phyloP scores from a whole-genome alignment of 768 basidiomycete genomes.

The Naganishia onofrii region DNA sequence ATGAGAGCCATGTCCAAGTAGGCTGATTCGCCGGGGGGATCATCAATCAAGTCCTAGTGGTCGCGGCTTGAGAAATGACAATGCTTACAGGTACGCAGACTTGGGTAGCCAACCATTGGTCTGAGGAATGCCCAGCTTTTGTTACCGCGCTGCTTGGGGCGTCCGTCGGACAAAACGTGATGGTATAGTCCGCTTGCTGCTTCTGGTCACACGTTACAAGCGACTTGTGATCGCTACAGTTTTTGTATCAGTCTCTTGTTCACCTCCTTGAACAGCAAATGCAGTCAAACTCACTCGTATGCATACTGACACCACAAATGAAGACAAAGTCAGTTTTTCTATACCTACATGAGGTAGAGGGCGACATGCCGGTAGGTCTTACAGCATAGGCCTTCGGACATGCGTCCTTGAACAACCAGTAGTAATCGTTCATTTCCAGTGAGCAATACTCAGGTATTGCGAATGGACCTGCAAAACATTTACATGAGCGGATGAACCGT shows the following conservation, averaged over 20 bases:
- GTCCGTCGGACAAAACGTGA: conserved; percentile 9
- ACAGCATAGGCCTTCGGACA: conserved; percentile 13
- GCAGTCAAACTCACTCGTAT: neutral
- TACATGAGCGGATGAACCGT: neutral
- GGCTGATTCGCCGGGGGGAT: neutral
- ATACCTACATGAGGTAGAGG: neutral
- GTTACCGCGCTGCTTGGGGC: neutral
- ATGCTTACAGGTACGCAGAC: conserved; percentile 8
- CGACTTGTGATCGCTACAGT: neutral
- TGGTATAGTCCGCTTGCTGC: conserved; percentile 12
- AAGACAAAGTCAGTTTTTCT: neutral
- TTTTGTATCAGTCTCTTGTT: neutral
- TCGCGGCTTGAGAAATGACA: neutral
- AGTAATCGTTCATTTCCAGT: neutral
- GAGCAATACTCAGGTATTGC: neutral
- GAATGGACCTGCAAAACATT: neutral
- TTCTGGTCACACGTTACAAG: neutral
- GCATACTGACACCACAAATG: neutral
- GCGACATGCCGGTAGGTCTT: neutral
- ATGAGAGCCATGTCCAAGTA: neutral
- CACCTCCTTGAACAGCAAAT: neutral
- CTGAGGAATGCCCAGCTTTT: neutral
- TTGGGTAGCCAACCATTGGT: neutral
- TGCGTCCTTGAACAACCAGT: neutral
- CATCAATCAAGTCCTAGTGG: neutral